Conservation (phyloP, 345 rosid species). For the Acer negundo region DNA sequence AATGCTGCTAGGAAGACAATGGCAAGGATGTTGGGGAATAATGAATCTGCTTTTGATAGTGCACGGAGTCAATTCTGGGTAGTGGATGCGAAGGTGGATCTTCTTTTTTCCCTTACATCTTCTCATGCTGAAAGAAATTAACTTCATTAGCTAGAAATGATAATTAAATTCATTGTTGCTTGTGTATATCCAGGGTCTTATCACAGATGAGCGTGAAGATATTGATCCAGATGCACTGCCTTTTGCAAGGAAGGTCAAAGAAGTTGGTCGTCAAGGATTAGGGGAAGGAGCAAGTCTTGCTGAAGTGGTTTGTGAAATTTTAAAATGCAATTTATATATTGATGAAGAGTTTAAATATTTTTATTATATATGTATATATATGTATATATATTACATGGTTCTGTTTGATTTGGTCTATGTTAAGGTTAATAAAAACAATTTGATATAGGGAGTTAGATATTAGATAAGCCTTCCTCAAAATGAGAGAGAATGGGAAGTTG, state of each 20-base stretch:
- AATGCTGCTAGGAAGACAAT: slow-evolving; percentile 98
- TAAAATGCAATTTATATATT: not conserved
- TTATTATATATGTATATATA: not conserved
- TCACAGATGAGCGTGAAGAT: slow-evolving; percentile 77
- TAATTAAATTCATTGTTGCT: slow-evolving; percentile 28
- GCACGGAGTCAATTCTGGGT: slow-evolving; percentile 97
- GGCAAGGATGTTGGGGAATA: slow-evolving; percentile 97
- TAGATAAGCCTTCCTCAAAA: not conserved
- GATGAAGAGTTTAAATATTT: not conserved
- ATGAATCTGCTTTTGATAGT: slow-evolving; percentile 79
- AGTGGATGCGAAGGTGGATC: slow-evolving; percentile 85
- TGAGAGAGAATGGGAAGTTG: not conserved
- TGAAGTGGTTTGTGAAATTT: slow-evolving; percentile 73
- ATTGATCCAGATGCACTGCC: slow-evolving; percentile 80
- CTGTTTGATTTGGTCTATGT: no score
- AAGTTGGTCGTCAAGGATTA: slow-evolving; percentile 84
- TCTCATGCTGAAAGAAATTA: slow-evolving; percentile 16
- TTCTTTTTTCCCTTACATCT: not conserved
- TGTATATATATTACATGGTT: no score
- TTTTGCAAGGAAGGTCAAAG: slow-evolving; percentile 80
- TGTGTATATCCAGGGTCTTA: slow-evolving; percentile 64
- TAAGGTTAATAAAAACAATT: no score
- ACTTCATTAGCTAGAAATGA: slow-evolving; percentile 6
- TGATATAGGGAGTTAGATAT: not conserved
- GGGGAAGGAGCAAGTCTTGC: slow-evolving; percentile 84